A percentile compares a stretch with the other conserved stretches of the same genome.
phyloP scores from a whole-genome alignment of 306 rosid species.

The Quercus ilex region DNA sequence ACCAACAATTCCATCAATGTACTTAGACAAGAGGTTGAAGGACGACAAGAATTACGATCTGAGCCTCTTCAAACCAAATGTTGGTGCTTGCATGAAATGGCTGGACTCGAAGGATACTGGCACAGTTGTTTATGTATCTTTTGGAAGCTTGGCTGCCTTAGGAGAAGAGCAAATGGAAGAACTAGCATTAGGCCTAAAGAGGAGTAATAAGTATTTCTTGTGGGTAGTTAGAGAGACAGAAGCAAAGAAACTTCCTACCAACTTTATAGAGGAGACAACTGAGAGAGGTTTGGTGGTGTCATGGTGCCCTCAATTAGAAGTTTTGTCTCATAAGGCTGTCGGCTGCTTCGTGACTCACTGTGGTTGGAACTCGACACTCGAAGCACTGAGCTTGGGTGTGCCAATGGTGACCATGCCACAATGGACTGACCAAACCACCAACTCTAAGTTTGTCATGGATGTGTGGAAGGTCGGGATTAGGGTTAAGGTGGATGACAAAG shows the following conservation, averaged over 20 bases:
- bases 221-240: constrained; percentile 19
- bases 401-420: constrained; percentile 17
- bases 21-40: constrained; percentile 19
- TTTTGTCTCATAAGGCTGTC: constrained; percentile 3
- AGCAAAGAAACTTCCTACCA: constrained; percentile 6
- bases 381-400: constrained; percentile 17
- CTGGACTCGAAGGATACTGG: constrained; percentile 8
- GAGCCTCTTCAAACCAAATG: constrained; percentile 8
- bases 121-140: constrained; percentile 10
- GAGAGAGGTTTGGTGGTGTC: constrained; percentile 11
- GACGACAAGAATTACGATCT: constrained; percentile 17
- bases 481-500: not conserved
- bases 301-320: constrained; percentile 19
- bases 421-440: constrained; percentile 15
- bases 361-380: constrained; percentile 22
- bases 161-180: constrained; percentile 24
- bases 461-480: constrained; percentile 23
- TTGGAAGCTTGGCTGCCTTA: constrained; percentile 7
- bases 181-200: not conserved
- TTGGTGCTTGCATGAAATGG: constrained; percentile 9
- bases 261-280: not conserved
- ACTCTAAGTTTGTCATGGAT: constrained; percentile 12
- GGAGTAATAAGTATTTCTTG: not conserved
- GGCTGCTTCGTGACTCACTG: constrained; percentile 17
- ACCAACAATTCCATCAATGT: constrained; percentile 19